Evolutionary conservation across 1,284 basidiomycete species (phyloP).

Genomic region (Bondarzewia mesenterica): DNA sequence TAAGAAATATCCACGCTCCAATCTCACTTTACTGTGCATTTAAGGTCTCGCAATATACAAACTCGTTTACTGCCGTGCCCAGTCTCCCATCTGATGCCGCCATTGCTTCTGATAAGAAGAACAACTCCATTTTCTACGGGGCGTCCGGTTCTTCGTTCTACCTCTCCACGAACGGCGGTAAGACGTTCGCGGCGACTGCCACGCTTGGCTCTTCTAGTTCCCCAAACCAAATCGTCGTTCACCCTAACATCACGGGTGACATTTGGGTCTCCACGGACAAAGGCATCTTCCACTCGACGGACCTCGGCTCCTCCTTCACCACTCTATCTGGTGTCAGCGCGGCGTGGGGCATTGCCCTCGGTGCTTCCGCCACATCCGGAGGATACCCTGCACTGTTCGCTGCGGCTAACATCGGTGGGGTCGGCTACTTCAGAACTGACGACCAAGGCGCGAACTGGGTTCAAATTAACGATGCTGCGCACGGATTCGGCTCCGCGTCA

Average conservation of each 20-base stretch:
- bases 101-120: constrained; percentile 56
- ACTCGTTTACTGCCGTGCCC: constrained; percentile 39
- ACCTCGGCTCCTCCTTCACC: constrained; percentile 43
- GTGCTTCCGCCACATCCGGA: constrained; percentile 39
- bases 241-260: constrained; percentile 42
- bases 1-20: not conserved
- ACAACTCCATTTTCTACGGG: constrained; percentile 49
- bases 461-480: constrained; percentile 50
- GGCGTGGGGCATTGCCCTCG: constrained; percentile 53
- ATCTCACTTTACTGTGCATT: not conserved
- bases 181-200: constrained; percentile 37
- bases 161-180: constrained; percentile 44
- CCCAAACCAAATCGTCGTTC: constrained; percentile 43
- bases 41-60: constrained; percentile 37
- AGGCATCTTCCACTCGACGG: constrained; percentile 53
- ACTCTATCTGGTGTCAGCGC: constrained; percentile 37
- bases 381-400: constrained; percentile 51
- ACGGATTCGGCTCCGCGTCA: constrained; percentile 49
- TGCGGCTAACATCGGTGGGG: constrained; percentile 41
- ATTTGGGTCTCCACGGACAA: constrained; percentile 56
- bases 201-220: constrained; percentile 40
- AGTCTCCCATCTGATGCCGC: constrained; percentile 41
- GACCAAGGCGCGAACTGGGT: constrained; percentile 52
- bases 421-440: constrained; percentile 52
- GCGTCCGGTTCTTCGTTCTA: constrained; percentile 49